Evolutionary conservation across 2,329 filamentous ascomycete species (phyloP).

Genomic region (Neocatenulostroma microsporum): DNA sequence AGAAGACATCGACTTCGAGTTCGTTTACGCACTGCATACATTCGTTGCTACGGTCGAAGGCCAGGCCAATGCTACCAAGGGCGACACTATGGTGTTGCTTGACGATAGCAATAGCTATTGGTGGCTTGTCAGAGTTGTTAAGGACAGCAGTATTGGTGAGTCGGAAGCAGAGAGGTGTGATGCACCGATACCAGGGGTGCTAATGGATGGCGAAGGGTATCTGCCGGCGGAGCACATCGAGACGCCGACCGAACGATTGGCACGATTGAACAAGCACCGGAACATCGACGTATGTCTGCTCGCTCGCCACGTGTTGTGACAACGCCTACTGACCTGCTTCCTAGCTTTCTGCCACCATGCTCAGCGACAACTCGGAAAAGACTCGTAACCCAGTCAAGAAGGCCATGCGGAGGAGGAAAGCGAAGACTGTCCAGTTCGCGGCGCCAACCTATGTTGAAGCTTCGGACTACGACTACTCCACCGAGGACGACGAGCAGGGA

Average conservation of each 20-base stretch:
- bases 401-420: conserved; percentile 70
- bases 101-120: conserved; percentile 99
- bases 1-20: conserved; percentile 99
- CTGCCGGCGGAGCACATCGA: conserved; percentile 97
- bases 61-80: conserved; percentile 96
- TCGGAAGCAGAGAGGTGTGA: too few species aligned
- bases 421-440: conserved; percentile 80
- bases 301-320: too few species aligned
- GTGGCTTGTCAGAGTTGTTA: conserved; percentile 96
- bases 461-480: conserved; percentile 77
- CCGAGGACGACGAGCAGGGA: conserved; percentile 51
- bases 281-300: conserved; percentile 76
- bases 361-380: conserved; percentile 68
- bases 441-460: conserved; percentile 82
- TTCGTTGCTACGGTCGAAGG: conserved; percentile 97
- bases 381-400: conserved; percentile 75
- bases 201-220: conserved; percentile 52
- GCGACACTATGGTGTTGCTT: conserved; percentile 95
- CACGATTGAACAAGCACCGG: conserved; percentile 91
- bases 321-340: conserved; percentile 15
- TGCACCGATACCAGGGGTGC: neutral
- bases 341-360: conserved; percentile 62
- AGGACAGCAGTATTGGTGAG: conserved; percentile 86
- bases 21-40: conserved; percentile 95
- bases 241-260: conserved; percentile 88